phyloP scores from a whole-genome alignment of 345 rosid genomes.

The Lepidium aucheri region DNA sequence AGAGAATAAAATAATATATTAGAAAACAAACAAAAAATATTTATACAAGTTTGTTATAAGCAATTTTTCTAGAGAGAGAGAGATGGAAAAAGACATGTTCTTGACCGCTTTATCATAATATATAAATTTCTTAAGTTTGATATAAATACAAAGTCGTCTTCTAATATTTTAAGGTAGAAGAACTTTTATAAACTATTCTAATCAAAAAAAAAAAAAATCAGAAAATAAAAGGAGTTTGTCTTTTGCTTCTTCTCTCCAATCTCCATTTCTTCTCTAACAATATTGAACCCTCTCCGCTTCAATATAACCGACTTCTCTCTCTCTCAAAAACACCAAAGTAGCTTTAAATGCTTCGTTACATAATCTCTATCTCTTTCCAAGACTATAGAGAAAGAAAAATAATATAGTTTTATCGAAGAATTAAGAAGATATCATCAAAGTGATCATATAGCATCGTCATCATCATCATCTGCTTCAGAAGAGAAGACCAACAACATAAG shows the following conservation, averaged over 20 bases:
- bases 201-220: background rate
- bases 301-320: slow-evolving; percentile 32
- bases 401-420: no score
- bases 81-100: slow-evolving; percentile 30
- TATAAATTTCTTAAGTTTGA: slow-evolving; percentile 12
- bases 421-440: slow-evolving; percentile 14
- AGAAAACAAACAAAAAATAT: slow-evolving; percentile 20
- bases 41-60: slow-evolving; percentile 26
- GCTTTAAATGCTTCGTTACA: slow-evolving; percentile 34
- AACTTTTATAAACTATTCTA: background rate
- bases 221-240: slow-evolving; percentile 33
- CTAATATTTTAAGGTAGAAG: slow-evolving; percentile 21
- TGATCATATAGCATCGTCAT: no score
- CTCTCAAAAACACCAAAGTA: slow-evolving; percentile 15
- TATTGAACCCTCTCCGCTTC: slow-evolving; percentile 21
- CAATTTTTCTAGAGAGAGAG: slow-evolving; percentile 20
- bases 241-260: slow-evolving; percentile 28
- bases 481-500: slow-evolving; percentile 6
- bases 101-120: slow-evolving; percentile 51
- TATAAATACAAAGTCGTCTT: slow-evolving; percentile 24
- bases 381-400: slow-evolving; percentile 26
- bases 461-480: slow-evolving; percentile 9
- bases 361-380: slow-evolving; percentile 33
- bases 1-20: background rate
- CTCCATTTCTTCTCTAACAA: slow-evolving; percentile 24